A percentile compares a stretch with the other conserved stretches of the same genome.
Evolutionary conservation across 805 yeast species (phyloP).

Genomic region (Blastobotrys peoriensis): DNA sequence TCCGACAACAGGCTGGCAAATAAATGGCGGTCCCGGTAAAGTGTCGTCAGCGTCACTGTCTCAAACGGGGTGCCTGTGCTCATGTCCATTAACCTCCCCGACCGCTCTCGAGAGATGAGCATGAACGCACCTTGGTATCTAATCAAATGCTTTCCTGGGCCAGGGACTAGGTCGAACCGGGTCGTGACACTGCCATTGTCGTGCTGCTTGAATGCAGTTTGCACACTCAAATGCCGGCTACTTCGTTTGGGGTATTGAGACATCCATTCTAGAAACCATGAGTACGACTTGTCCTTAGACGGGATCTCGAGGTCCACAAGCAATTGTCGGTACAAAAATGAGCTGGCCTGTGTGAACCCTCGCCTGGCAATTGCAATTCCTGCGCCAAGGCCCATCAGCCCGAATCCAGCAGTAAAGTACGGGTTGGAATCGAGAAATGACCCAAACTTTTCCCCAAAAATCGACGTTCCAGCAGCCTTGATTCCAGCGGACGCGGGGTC

Average conservation of each 20-base stretch:
- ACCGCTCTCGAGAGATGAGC: conserved; percentile 82
- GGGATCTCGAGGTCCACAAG: conserved; percentile 91
- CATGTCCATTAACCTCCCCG: conserved; percentile 82
- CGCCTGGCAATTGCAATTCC: conserved; percentile 71
- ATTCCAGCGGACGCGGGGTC: neutral
- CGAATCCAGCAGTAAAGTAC: conserved; percentile 98
- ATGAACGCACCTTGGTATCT: conserved; percentile 82
- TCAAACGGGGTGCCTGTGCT: conserved; percentile 92
- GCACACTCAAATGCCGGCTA: conserved; percentile 84
- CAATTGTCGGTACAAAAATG: conserved; percentile 71
- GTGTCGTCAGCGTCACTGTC: conserved; percentile 87
- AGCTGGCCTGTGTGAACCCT: conserved; percentile 56
- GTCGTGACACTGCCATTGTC: conserved; percentile 89
- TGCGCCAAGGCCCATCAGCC: conserved; percentile 92
- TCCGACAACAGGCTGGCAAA: conserved; percentile 69
- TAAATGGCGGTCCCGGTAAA: conserved; percentile 70
- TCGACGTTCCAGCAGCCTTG: conserved; percentile 1
- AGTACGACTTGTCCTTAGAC: conserved; percentile 84
- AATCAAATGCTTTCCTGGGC: conserved; percentile 91
- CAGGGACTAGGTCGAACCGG: conserved; percentile 87
- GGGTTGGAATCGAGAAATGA: conserved; percentile 58
- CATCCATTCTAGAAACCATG: conserved; percentile 98
- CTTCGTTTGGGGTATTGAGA: conserved; percentile 66
- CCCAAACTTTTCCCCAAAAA: neutral
- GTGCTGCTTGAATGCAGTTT: conserved; percentile 79